These are phyloP conservation scores for Henckelia pumila DNA, from an alignment of 257 asterid species.

Conservation along the genomic window DNA sequence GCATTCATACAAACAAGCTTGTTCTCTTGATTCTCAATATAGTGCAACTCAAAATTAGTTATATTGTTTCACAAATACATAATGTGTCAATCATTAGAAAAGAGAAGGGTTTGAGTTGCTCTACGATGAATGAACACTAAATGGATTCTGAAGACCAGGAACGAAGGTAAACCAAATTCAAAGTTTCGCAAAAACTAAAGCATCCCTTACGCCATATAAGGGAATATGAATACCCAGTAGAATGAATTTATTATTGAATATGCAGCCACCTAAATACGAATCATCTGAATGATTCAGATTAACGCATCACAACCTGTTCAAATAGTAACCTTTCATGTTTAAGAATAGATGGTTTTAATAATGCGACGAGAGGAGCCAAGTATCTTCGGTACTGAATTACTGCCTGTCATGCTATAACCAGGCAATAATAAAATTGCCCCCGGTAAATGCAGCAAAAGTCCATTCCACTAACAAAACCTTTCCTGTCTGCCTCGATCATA, in stretches of 20 bases:
- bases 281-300: not conserved
- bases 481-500: too few relatives aligned
- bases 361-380: not conserved
- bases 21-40: not conserved
- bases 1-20: not conserved
- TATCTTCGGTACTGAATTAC: too few relatives aligned
- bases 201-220: not conserved
- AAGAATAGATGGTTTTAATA: constrained; percentile 4
- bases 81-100: not conserved
- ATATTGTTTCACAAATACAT: not conserved
- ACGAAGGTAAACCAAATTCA: not conserved
- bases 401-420: too few relatives aligned
- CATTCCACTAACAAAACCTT: too few relatives aligned
- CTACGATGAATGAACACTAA: not conserved
- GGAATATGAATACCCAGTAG: constrained; percentile 13
- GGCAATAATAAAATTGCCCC: too few relatives aligned
- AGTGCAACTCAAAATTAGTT: constrained; percentile 11
- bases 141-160: not conserved
- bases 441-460: too few relatives aligned
- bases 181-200: not conserved
- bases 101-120: too few relatives aligned
- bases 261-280: not conserved
- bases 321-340: constrained; percentile 3
- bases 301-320: not conserved
- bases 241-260: not conserved